Evolutionary conservation across 345 rosid species (phyloP).

Genomic region (Zanthoxylum bungeanum): DNA sequence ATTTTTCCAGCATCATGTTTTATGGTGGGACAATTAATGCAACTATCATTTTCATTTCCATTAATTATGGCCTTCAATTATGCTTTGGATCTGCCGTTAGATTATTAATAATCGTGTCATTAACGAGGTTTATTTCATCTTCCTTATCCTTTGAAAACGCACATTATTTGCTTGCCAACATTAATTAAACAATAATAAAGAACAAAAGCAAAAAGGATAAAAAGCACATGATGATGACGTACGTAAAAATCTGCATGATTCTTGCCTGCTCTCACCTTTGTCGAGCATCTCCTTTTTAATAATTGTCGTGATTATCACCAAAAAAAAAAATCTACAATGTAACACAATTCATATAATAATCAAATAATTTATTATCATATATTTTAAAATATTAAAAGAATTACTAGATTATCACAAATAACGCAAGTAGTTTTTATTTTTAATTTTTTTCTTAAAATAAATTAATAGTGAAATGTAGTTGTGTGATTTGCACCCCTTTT

Average conservation of each 20-base stretch:
- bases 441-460: no score
- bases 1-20: not conserved
- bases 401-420: not conserved
- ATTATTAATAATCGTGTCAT: not conserved
- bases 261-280: not conserved
- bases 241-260: constrained; percentile 11
- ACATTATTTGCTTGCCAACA: not conserved
- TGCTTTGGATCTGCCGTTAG: not conserved
- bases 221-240: not conserved
- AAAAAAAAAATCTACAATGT: no score
- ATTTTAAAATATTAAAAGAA: no score
- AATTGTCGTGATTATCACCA: not conserved
- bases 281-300: not conserved
- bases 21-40: not conserved
- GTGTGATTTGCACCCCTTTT: not conserved
- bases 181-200: no score
- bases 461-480: not conserved
- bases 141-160: not conserved
- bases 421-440: not conserved
- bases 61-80: not conserved
- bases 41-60: not conserved
- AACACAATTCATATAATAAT: no score
- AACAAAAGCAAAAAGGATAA: not conserved
- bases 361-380: no score
- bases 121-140: not conserved